A percentile compares a stretch with the other conserved stretches of the same genome.
Evolutionary conservation across 2,329 filamentous ascomycete genomes (phyloP).

Genomic region (Colletotrichum sp.): DNA sequence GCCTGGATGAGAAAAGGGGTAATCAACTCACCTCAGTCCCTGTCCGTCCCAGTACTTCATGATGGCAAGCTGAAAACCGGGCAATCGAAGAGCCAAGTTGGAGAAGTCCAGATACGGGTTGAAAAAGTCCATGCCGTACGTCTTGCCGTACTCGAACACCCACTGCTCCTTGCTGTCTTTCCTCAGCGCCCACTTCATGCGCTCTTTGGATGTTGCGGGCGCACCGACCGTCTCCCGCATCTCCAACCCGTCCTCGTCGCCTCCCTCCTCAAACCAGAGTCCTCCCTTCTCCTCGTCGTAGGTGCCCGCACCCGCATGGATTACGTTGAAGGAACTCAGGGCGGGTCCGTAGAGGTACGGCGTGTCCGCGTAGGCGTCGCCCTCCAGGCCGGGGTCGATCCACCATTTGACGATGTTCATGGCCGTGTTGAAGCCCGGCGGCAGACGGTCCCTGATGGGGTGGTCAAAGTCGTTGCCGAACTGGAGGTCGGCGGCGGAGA

Average conservation of each 20-base stretch:
- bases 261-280: slow-evolving; percentile 69
- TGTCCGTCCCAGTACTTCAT: slow-evolving; percentile 84
- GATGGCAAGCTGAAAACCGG: slow-evolving; percentile 75
- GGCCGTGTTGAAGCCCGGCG: slow-evolving; percentile 84
- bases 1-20: slow-evolving; percentile 4
- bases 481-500: slow-evolving; percentile 76
- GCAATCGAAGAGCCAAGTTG: slow-evolving; percentile 73
- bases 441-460: slow-evolving; percentile 84
- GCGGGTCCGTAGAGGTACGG: slow-evolving; percentile 88
- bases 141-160: slow-evolving; percentile 59
- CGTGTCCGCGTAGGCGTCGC: slow-evolving; percentile 85
- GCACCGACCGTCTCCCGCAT: slow-evolving; percentile 52
- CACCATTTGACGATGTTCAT: slow-evolving; percentile 88
- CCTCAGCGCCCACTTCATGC: slow-evolving; percentile 65
- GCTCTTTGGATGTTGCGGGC: slow-evolving; percentile 55
- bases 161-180: slow-evolving; percentile 54
- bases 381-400: slow-evolving; percentile 89
- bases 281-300: slow-evolving; percentile 54
- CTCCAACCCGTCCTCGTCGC: slow-evolving; percentile 59
- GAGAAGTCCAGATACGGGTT: slow-evolving; percentile 90
- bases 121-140: slow-evolving; percentile 73
- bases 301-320: slow-evolving; percentile 67
- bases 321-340: slow-evolving; percentile 78
- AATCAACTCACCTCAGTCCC: slow-evolving; percentile 67
- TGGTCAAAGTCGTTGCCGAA: slow-evolving; percentile 97